These are phyloP conservation scores for Hsuehochloa calcarea DNA, from an alignment of 176 grass and related monocot species.

Conservation along the genomic window DNA sequence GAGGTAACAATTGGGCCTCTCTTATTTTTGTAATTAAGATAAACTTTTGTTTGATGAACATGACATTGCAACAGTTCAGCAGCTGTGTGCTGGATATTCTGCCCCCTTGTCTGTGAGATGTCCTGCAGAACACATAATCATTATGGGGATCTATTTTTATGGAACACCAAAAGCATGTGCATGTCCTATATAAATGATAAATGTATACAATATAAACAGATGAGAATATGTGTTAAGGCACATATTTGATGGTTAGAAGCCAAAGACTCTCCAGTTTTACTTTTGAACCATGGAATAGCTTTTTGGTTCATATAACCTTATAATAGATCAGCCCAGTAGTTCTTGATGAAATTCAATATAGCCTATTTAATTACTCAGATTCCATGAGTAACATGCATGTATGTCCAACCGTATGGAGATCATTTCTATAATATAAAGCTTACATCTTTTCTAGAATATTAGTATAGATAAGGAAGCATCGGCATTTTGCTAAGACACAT, in stretches of 20 bases:
- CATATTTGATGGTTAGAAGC: constrained; percentile 1
- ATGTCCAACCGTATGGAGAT: constrained; percentile 2
- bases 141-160: constrained; percentile 6
- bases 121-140: not conserved
- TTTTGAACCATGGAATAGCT: constrained; percentile 9
- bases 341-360: constrained; percentile 10
- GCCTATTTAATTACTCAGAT: constrained; percentile 6
- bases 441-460: not conserved
- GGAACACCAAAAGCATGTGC: not conserved
- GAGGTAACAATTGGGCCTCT: not conserved
- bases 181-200: not conserved
- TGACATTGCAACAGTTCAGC: not conserved
- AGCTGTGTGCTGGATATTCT: not conserved
- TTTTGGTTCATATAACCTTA: not conserved
- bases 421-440: constrained; percentile 39
- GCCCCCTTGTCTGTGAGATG: not conserved
- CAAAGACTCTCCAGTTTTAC: not conserved
- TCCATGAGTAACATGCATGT: constrained; percentile 37
- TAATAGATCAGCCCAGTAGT: not conserved
- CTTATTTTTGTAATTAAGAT: not conserved
- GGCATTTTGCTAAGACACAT: not conserved
- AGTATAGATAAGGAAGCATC: constrained; percentile 8
- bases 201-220: not conserved
- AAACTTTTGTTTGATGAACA: constrained; percentile 7
- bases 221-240: constrained; percentile 1